Base-by-base conservation (phyloP, 2,329 filamentous ascomycete genomes). In the Eurotiales sp. region DNA sequence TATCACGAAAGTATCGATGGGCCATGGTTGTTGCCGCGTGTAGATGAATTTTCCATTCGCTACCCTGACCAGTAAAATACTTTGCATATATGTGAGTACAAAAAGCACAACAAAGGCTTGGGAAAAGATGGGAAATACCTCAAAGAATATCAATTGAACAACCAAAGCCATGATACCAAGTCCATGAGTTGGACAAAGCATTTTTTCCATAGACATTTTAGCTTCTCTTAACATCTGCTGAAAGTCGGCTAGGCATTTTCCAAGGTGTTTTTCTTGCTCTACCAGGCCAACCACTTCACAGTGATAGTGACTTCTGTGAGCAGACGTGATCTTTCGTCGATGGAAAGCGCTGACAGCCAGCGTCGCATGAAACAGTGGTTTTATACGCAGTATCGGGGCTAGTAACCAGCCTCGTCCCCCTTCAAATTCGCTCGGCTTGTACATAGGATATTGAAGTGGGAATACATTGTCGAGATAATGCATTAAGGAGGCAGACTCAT, bases 401-500 rank as follows among this genome's bases (percentile, higher is more conserved):
- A 51, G n/a, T 14, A 51, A 39, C 48, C 41, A 51, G 14, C 48
- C 41, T 21, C 48, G 48, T 5, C 48, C 48, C n/a, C 48, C 48
- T 17, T 30, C 32, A 15, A 39, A 29, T 17, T 27, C 36, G 30
- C 17, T n/a, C 7, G 48, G 22, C 14, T 32, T 43, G 41, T 51
- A 51, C 29, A 43, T 45, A 22, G 48, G 48, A 40, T 37, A 51
- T 15, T 45, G 48, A 4, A 43, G 27, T 14, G 40, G 48, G 42
- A 51, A 51, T 14, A 51, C 48, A 23, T 43, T 51, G 40, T 51
- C 48, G 12, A 51, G 48, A 32, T 51, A 51, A 15, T 47, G 45
- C 45, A 47, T 47, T 14, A 47, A 36, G 21, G 30, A 47, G 14
- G 17, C 22, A 21, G 45, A 47, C 34, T 47, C 34, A 7, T 47